phyloP scores from a whole-genome alignment of 2,329 filamentous ascomycete genomes.

The Alternaria rosae region DNA sequence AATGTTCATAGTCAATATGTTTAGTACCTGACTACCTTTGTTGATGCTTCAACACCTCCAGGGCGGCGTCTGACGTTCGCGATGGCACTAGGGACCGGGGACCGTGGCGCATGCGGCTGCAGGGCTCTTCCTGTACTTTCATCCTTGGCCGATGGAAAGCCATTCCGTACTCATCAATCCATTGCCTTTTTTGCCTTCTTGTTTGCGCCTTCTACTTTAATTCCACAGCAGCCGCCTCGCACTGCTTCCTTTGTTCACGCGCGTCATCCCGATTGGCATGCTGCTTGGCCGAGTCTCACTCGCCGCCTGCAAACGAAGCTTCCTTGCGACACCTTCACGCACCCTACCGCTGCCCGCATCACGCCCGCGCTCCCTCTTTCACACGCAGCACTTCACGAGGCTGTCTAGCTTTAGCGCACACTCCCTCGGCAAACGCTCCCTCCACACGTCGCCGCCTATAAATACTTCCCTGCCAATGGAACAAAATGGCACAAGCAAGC shows the following conservation, averaged over 20 bases:
- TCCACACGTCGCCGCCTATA: constrained; percentile 6
- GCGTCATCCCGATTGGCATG: constrained; percentile 29
- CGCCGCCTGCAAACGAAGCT: constrained; percentile 41
- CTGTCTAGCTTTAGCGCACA: constrained; percentile 9
- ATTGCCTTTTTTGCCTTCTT: not conserved
- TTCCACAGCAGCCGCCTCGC: constrained; percentile 9
- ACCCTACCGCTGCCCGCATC: constrained; percentile 13
- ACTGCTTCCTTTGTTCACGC: constrained; percentile 5
- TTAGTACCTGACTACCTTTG: not conserved
- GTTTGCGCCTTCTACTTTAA: constrained; percentile 11
- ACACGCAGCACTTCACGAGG: constrained; percentile 1
- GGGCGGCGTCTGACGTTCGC: constrained; percentile 1
- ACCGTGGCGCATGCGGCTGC: constrained; percentile 24
- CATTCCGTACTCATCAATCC: constrained; percentile 9
- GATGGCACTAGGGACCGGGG: constrained; percentile 8
- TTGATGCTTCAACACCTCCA: not conserved
- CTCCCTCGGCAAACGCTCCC: constrained; percentile 13
- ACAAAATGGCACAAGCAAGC: constrained; percentile 61
- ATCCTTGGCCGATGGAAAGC: not conserved
- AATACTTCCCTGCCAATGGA: constrained; percentile 52
- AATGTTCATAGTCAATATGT: not conserved
- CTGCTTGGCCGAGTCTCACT: constrained; percentile 39
- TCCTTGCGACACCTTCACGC: constrained; percentile 23
- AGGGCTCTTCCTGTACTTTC: constrained; percentile 22
- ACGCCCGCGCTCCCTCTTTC: constrained; percentile 8